phyloP scores from a whole-genome alignment of 1,284 basidiomycete species.

The Farysia itapuensis region DNA sequence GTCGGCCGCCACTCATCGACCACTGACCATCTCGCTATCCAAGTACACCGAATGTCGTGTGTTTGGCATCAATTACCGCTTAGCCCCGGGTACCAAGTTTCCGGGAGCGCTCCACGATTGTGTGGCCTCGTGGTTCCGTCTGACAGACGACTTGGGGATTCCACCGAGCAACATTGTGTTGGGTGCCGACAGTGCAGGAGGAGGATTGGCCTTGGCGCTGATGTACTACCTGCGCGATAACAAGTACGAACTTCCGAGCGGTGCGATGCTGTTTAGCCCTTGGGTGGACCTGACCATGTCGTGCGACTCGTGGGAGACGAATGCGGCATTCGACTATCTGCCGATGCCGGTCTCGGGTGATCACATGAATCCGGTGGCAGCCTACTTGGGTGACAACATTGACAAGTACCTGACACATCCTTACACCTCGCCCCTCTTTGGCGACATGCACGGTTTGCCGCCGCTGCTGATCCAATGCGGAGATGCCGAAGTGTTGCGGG shows the following conservation, averaged over 20 bases:
- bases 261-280: slow-evolving; percentile 58
- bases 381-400: slow-evolving; percentile 82
- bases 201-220: slow-evolving; percentile 80
- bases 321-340: slow-evolving; percentile 67
- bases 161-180: slow-evolving; percentile 71
- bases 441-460: slow-evolving; percentile 81
- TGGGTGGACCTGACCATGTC: slow-evolving; percentile 80
- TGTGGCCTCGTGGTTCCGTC: slow-evolving; percentile 80
- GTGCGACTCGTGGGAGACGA: slow-evolving; percentile 95
- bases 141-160: slow-evolving; percentile 85
- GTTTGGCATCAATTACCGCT: slow-evolving; percentile 95
- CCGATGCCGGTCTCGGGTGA: slow-evolving; percentile 68
- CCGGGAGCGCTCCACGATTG: slow-evolving; percentile 91
- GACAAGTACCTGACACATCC: slow-evolving; percentile 90
- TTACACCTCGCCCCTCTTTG: slow-evolving; percentile 83
- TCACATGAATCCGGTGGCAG: slow-evolving; percentile 87
- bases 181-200: slow-evolving; percentile 86
- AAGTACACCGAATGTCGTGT: slow-evolving; percentile 87
- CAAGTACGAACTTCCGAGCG: slow-evolving; percentile 50
- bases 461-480: slow-evolving; percentile 90
- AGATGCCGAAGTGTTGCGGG: slow-evolving; percentile 88
- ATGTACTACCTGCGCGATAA: slow-evolving; percentile 77
- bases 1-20: slow-evolving; percentile 87
- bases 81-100: slow-evolving; percentile 91
- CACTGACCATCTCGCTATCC: slow-evolving; percentile 86